Conservation (phyloP, 2,329 filamentous ascomycete genomes). For the Nemania abortiva region DNA sequence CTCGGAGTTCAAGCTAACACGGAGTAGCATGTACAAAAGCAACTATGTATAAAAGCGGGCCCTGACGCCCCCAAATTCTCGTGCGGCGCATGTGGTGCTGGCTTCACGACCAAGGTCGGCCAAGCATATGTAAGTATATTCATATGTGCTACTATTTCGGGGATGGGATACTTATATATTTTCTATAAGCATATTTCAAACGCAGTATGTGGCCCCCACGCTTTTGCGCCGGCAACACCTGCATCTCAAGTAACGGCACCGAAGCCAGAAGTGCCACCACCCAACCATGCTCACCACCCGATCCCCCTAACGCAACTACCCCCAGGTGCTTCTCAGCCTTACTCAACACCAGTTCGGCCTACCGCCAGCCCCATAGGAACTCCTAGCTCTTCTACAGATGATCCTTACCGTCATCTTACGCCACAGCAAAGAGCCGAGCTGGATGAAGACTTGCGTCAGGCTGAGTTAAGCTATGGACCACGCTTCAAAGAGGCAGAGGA, state of each 20-base stretch:
- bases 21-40: slow-evolving; percentile 53
- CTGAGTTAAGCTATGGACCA: slow-evolving; percentile 55
- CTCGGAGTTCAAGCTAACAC: slow-evolving; percentile 36
- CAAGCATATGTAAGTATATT: slow-evolving; percentile 55
- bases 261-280: slow-evolving; percentile 32
- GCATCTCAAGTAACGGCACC: slow-evolving; percentile 22
- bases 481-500: slow-evolving; percentile 58
- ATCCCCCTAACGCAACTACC: slow-evolving; percentile 10
- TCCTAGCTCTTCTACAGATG: slow-evolving; percentile 42
- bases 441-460: slow-evolving; percentile 54
- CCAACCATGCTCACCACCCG: slow-evolving; percentile 32
- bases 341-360: slow-evolving; percentile 29
- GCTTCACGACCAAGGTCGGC: slow-evolving; percentile 58
- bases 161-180: slow-evolving; percentile 33
- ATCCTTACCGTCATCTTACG: slow-evolving; percentile 61
- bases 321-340: slow-evolving; percentile 28
- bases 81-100: slow-evolving; percentile 61
- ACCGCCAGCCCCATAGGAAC: slow-evolving; percentile 6
- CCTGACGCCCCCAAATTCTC: slow-evolving; percentile 46
- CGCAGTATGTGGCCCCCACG: slow-evolving; percentile 61
- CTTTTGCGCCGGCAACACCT: slow-evolving; percentile 44
- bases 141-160: neutral
- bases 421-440: slow-evolving; percentile 49
- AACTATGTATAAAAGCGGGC: slow-evolving; percentile 51
- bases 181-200: slow-evolving; percentile 55